Conservation (phyloP, 2,329 filamentous ascomycete genomes). For the Cladosporium phlei region DNA sequence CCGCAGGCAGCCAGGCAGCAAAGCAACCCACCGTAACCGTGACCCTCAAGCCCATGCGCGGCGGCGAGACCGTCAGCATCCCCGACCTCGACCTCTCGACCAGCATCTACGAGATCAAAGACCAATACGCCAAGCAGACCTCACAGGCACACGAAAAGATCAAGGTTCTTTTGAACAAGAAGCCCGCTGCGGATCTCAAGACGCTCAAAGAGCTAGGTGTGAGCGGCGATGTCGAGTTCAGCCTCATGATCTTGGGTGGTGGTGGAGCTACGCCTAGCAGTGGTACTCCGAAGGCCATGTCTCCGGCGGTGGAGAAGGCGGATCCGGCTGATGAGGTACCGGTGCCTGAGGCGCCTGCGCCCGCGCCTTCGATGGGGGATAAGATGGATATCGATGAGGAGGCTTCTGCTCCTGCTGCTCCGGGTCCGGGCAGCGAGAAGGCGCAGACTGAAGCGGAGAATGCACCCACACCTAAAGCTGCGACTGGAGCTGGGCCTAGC, state of each 20-base stretch:
- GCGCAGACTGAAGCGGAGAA: conserved; percentile 36
- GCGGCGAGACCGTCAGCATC: conserved; percentile 62
- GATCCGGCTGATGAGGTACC: conserved; percentile 28
- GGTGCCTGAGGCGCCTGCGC: not conserved
- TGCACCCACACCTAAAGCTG: conserved; percentile 52
- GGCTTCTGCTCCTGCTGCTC: conserved; percentile 26
- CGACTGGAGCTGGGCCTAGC: conserved; percentile 14
- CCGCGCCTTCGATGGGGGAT: too few relatives aligned
- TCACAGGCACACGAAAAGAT: conserved; percentile 70
- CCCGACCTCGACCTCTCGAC: conserved; percentile 59
- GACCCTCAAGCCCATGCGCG: conserved; percentile 70
- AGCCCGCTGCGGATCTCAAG: conserved; percentile 57
- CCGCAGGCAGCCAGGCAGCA: conserved; percentile 44
- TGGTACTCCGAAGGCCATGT: conserved; percentile 31
- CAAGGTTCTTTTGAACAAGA: conserved; percentile 80
- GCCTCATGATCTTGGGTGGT: conserved; percentile 80
- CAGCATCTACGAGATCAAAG: conserved; percentile 74
- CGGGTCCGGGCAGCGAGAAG: conserved; percentile 28
- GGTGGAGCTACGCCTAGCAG: conserved; percentile 17
- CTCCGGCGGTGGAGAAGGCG: conserved; percentile 41
- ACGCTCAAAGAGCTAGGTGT: conserved; percentile 39
- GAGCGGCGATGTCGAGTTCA: conserved; percentile 62
- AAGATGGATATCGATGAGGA: conserved; percentile 31
- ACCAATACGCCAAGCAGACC: conserved; percentile 59
- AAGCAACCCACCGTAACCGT: conserved; percentile 45